Evolutionary conservation across 441 rosid genomes (phyloP).

Genomic region (Raphanus hybrid): DNA sequence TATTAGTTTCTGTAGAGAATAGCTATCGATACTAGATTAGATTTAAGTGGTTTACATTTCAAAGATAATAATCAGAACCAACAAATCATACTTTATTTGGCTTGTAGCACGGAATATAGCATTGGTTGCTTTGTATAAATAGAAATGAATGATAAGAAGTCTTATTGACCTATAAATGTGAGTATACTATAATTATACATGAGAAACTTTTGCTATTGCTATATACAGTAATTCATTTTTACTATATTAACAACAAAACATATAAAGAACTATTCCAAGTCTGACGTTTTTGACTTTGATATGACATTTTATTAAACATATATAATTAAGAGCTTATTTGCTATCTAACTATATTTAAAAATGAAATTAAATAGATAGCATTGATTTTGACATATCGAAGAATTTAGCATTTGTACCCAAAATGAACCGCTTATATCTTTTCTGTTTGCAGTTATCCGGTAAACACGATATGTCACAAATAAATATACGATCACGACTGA

Average conservation of each 20-base stretch:
- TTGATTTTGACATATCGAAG: too few species aligned
- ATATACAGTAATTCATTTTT: background rate
- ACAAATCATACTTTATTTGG: constrained; percentile 31
- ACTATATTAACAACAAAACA: background rate
- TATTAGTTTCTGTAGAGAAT: background rate
- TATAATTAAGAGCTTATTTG: background rate
- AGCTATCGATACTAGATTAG: background rate
- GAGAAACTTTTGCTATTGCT: background rate
- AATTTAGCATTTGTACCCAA: too few species aligned
- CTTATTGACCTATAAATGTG: background rate
- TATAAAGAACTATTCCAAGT: constrained; percentile 14
- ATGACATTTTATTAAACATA: constrained; percentile 13
- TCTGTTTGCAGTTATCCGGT: too few species aligned
- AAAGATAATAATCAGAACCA: background rate
- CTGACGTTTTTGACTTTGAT: constrained; percentile 5
- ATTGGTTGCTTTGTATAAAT: constrained; percentile 3
- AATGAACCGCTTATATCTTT: too few species aligned
- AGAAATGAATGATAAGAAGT: background rate
- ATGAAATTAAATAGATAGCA: too few species aligned
- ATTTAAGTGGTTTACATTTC: background rate
- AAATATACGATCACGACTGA: too few species aligned
- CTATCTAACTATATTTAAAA: too few species aligned
- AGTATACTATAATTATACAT: background rate
- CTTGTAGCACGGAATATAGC: constrained; percentile 34
- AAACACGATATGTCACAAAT: too few species aligned